These are phyloP conservation scores for Cryptosporidium viatorum DNA, from an alignment of 169 alveolate genomes.

Conservation along the genomic window DNA sequence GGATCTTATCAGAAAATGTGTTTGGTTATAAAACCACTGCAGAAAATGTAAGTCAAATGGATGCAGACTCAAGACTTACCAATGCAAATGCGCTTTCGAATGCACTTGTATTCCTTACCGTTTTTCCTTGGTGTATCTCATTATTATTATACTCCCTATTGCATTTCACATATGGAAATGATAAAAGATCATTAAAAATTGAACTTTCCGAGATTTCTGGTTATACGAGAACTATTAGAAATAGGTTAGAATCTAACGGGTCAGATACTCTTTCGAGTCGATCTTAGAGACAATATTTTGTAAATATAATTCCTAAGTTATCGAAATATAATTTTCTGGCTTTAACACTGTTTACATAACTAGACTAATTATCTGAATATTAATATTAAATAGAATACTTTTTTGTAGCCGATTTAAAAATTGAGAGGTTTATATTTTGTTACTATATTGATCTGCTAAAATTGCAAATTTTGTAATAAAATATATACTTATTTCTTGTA, in stretches of 20 bases:
- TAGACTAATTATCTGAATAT: not conserved
- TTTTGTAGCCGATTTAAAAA: not conserved
- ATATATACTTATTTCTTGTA: not conserved
- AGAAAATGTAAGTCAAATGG: conserved; percentile 83
- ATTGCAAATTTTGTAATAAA: not conserved
- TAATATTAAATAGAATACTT: not conserved
- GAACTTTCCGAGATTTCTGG: conserved; percentile 45
- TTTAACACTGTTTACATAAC: not conserved
- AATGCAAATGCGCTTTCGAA: conserved; percentile 89
- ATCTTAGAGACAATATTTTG: not conserved
- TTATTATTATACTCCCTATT: conserved; percentile 83
- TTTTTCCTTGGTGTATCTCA: conserved; percentile 87
- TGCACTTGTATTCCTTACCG: conserved; percentile 84
- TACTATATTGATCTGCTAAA: not conserved
- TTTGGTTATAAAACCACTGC: conserved; percentile 86
- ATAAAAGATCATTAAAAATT: conserved; percentile 42
- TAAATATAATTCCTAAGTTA: not conserved
- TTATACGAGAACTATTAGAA: conserved; percentile 10
- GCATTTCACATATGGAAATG: conserved; percentile 84
- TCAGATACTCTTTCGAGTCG: conserved; percentile 42
- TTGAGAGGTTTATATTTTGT: not conserved
- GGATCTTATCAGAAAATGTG: conserved; percentile 86
- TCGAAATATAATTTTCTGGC: not conserved
- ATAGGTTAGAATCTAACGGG: conserved; percentile 29
- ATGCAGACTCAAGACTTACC: conserved; percentile 80